Evolutionary conservation across 176 grass and related monocot species (phyloP).

Genomic region (Coix lacrymajobi): DNA sequence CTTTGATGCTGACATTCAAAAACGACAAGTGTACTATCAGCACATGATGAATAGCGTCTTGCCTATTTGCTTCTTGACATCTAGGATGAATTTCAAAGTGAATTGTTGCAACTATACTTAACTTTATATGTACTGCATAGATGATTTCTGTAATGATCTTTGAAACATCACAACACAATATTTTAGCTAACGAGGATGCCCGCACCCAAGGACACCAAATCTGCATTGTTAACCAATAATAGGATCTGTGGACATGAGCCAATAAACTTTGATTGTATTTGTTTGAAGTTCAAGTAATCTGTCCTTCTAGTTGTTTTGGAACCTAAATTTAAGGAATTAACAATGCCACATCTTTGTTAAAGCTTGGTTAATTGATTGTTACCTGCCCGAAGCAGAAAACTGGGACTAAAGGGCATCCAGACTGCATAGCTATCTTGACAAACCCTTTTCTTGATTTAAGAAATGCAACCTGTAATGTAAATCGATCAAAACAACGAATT

Average conservation of each 20-base stretch:
- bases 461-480: slow-evolving; percentile 69
- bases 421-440: slow-evolving; percentile 81
- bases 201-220: background rate
- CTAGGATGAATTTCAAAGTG: background rate
- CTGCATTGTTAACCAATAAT: background rate
- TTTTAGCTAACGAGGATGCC: background rate
- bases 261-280: background rate
- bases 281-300: background rate
- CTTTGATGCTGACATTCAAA: background rate
- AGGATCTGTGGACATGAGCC: background rate
- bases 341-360: background rate
- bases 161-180: background rate
- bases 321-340: background rate
- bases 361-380: background rate
- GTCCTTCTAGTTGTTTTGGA: background rate
- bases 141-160: background rate
- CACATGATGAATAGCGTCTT: background rate
- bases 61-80: background rate
- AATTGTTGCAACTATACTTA: background rate
- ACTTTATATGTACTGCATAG: background rate
- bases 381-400: slow-evolving; percentile 94
- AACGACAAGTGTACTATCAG: background rate
- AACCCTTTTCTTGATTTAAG: slow-evolving; percentile 94
- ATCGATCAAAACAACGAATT: background rate
- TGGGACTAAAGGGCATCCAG: slow-evolving; percentile 77